Evolutionary conservation across 768 basidiomycete genomes (phyloP), one percentile per base, ranked within the genome.

Genomic region (Tulasnella sp.): DNA sequence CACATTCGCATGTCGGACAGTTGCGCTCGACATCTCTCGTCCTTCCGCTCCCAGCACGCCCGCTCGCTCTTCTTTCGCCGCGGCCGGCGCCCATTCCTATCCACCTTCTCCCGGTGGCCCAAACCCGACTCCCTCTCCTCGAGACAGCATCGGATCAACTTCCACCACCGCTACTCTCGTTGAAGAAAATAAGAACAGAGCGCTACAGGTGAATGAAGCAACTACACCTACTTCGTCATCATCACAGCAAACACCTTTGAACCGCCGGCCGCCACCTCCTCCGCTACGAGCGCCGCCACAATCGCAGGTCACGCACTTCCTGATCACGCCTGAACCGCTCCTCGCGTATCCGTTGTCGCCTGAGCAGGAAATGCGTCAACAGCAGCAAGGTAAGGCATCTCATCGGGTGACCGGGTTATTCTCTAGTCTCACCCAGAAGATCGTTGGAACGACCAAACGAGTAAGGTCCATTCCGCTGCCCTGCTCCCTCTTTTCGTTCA

Each of bases 351-450:
- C 69, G 2, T 34, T 71, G 2, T 64, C 72, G 53, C 57, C 68
- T 19, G 67, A 68, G 24, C 65, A 69, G 17, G 54, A 71, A 30
- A 65, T 70, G 21, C 67, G 63, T 49, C 56, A 69, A 65, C 62
- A 68, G 62, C 60, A 65, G 65, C 54, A 61, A 65, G 17, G 81
- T 82, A 3, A 77, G 79, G 21, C 78, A 80, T 49, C 80, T 81
- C 7, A 78, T 74, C 59, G 85, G 84, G 3, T 85, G 85, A 67
- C 79, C 79, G 1, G 73, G 84, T 2, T 76, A 77, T 2, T 65
- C 69, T 4, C 57, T 65, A 15, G 63, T 71, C 24, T 62, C 60
- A 15, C 44, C 12, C 45, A 50, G 29, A 59, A 46, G 46, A 7
- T 59, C 11, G 19, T 59, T n/a, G 56, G 56, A 34, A 45, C 49